Percentiles rank a stretch among this genome's conserved stretches.
phyloP scores from a whole-genome alignment of 2,329 filamentous ascomycete genomes.

The Aureobasidium subglaciale region DNA sequence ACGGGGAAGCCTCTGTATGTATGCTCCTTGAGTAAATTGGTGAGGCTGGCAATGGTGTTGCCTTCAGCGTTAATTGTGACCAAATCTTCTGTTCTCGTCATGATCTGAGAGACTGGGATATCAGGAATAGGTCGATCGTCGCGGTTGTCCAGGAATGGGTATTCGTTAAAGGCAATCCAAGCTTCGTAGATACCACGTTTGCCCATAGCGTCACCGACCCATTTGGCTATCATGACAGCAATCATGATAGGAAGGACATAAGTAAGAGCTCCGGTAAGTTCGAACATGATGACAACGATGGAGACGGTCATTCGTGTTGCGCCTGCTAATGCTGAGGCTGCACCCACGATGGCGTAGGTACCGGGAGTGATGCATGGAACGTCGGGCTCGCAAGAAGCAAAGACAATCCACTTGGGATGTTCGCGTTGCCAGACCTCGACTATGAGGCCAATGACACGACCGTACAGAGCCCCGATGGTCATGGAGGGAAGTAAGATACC shows the following conservation, averaged over 20 bases:
- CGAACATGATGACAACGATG: slow-evolving; percentile 99
- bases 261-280: slow-evolving; percentile 89
- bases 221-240: slow-evolving; percentile 95
- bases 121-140: slow-evolving; percentile 74
- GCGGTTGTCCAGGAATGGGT: slow-evolving; percentile 89
- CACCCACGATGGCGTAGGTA: slow-evolving; percentile 93
- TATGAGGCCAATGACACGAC: slow-evolving; percentile 80
- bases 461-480: slow-evolving; percentile 86
- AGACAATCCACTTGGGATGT: slow-evolving; percentile 69
- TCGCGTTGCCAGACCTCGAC: slow-evolving; percentile 81
- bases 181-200: slow-evolving; percentile 92
- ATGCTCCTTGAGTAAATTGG: slow-evolving; percentile 62
- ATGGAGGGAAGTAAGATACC: slow-evolving; percentile 95
- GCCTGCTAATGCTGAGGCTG: slow-evolving; percentile 86
- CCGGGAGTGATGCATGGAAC: slow-evolving; percentile 84
- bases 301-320: slow-evolving; percentile 96
- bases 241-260: slow-evolving; percentile 99
- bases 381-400: slow-evolving; percentile 76
- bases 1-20: slow-evolving; percentile 88
- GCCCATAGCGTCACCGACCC: slow-evolving; percentile 93
- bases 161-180: slow-evolving; percentile 95
- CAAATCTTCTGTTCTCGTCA: slow-evolving; percentile 88
- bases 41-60: slow-evolving; percentile 65
- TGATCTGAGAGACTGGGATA: slow-evolving; percentile 76
- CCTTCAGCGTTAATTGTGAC: slow-evolving; percentile 79